Evolutionary conservation across 345 rosid species (phyloP), one percentile per base, ranked within the genome.

Genomic region (Eutrema heterophyllum): DNA sequence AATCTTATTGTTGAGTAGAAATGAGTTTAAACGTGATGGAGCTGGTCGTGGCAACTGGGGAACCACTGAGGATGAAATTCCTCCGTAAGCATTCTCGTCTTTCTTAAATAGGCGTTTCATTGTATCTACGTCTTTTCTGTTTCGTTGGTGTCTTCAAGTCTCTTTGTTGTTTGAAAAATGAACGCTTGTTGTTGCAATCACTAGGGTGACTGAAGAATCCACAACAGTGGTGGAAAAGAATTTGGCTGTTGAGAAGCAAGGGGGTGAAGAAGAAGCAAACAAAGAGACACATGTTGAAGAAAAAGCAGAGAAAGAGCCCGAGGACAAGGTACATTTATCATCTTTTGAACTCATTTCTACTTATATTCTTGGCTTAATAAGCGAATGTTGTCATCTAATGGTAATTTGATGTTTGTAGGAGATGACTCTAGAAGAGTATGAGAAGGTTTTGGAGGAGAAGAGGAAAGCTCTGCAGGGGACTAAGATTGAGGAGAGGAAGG

Each of bases 1-100:
- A n/a, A 13, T 8, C 18, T 46, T 36, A 6, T 27, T 48, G 69
- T 32, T 70, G 40, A 12, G 56, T 76, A 94, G 98, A 65, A 86
- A 74, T 67, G 99, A 84, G 81, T 10, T 81, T 44, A 94, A 89
- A 56, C 97, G 99, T n/a, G 95, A 88, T 9, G 99, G 97, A 10
- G 74, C 87, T 80, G 97, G 97, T 33, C 93, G 90, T 59, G 91
- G 92, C 15, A 92, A 94, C 76, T 89, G 97, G 99, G 99, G 96
- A 79, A 81, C 86, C 50, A 75, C 82, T 55, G 68, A 82, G 36
- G 97, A 87, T 80, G 99, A 90, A 7, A 53, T 89, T 77, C 72
- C 85, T 66, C 84, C 79, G 99, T 95, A 68, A 82, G 97, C 78
- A 32, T 66, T 43, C 8, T 10, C 9, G 1, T 50, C 10, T 30